Evolutionary conservation across 2,329 filamentous ascomycete species (phyloP).

Genomic region (Xylaria hypoxylon): DNA sequence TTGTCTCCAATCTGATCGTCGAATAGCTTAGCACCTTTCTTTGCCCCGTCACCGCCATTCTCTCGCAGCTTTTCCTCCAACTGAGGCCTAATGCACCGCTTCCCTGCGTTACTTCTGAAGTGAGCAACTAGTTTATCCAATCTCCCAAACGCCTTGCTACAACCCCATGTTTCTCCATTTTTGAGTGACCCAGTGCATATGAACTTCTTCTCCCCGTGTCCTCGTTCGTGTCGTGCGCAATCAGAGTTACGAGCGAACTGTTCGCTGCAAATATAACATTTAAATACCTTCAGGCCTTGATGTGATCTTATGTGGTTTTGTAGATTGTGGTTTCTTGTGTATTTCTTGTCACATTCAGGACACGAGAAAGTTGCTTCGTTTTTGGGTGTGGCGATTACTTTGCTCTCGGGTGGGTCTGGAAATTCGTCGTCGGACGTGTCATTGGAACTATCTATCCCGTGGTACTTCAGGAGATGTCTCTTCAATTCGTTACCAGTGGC

Average conservation of each 20-base stretch:
- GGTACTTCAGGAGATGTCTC: conserved; percentile 46
- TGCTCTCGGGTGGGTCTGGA: conserved; percentile 36
- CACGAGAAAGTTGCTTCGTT: conserved; percentile 34
- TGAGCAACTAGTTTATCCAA: conserved; percentile 42
- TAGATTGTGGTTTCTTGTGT: conserved; percentile 42
- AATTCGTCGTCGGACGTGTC: conserved; percentile 35
- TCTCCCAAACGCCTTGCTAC: conserved; percentile 39
- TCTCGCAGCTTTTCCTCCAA: conserved; percentile 34
- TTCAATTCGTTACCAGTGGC: conserved; percentile 51
- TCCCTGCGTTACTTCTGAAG: conserved; percentile 39
- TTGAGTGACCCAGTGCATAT: conserved; percentile 41
- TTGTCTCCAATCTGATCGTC: conserved; percentile 27
- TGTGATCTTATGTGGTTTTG: conserved; percentile 41
- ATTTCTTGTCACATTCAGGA: conserved; percentile 39
- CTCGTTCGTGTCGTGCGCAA: conserved; percentile 39
- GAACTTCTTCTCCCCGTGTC: conserved; percentile 41
- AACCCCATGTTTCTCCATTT: conserved; percentile 43
- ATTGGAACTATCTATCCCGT: conserved; percentile 39
- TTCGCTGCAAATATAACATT: conserved; percentile 38
- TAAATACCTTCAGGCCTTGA: conserved; percentile 37
- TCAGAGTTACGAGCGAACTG: conserved; percentile 39
- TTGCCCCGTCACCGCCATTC: background rate
- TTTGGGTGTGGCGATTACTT: conserved; percentile 14
- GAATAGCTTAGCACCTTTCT: conserved; percentile 20
- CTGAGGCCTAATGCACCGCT: conserved; percentile 38